Conservation (phyloP, 2,329 filamentous ascomycete genomes). For the Teratosphaeria nubilosa region DNA sequence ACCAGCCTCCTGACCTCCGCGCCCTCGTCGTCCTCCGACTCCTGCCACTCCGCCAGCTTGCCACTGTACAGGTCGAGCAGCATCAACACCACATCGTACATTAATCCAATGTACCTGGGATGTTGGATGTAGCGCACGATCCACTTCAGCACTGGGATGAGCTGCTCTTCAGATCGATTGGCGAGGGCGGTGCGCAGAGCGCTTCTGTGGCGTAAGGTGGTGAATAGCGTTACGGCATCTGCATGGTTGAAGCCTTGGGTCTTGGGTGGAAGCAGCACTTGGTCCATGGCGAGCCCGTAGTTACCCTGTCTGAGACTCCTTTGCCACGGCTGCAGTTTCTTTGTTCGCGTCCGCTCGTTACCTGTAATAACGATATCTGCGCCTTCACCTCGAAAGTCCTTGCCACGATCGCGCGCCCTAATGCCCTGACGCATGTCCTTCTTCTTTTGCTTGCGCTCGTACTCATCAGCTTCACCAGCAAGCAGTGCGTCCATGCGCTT, state of each 20-base stretch:
- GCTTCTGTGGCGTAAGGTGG: constrained; percentile 76
- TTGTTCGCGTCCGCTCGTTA: constrained; percentile 53
- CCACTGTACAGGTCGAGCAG: constrained; percentile 81
- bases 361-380: constrained; percentile 81
- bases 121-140: constrained; percentile 70
- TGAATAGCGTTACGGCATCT: constrained; percentile 62
- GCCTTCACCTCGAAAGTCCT: constrained; percentile 74
- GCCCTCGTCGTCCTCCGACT: constrained; percentile 14
- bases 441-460: constrained; percentile 61
- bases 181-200: constrained; percentile 72
- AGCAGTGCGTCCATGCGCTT: constrained; percentile 78
- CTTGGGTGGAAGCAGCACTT: constrained; percentile 46
- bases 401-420: constrained; percentile 50
- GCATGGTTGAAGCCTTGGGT: constrained; percentile 11
- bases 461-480: constrained; percentile 65
- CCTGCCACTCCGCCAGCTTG: constrained; percentile 48
- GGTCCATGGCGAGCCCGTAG: constrained; percentile 69
- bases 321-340: constrained; percentile 68
- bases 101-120: constrained; percentile 68
- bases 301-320: constrained; percentile 65
- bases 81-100: constrained; percentile 72
- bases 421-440: constrained; percentile 50
- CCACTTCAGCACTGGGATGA: constrained; percentile 79
- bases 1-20: constrained; percentile 61
- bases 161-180: constrained; percentile 66